A percentile compares a stretch with the other conserved stretches of the same genome.
Conservation (phyloP, 2,329 filamentous ascomycete species). For the Colletotrichum falcatum region DNA sequence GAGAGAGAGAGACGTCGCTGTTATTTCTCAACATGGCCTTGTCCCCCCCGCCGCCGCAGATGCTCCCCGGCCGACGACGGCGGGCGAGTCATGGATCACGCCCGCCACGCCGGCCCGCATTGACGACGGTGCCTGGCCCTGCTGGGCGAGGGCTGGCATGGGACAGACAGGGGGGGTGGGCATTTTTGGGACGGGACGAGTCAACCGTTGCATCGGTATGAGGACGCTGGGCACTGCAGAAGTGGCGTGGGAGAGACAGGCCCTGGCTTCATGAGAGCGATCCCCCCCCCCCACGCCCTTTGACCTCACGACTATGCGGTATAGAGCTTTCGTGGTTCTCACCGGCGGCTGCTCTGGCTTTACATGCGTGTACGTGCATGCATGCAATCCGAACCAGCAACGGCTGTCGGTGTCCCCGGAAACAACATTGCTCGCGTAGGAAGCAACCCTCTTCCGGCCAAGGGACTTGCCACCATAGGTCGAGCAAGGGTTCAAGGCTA, state of each 20-base stretch:
- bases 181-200: constrained; percentile 22
- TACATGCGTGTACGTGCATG: too few species aligned
- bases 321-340: too few species aligned
- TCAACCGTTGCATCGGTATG: constrained; percentile 18
- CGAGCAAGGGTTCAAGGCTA: background rate
- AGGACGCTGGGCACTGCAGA: constrained; percentile 11
- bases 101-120: background rate
- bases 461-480: too few species aligned
- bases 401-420: too few species aligned
- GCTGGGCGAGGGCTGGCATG: constrained; percentile 18
- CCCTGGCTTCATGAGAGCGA: background rate
- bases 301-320: too few species aligned
- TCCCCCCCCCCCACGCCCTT: too few species aligned
- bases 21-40: too few species aligned
- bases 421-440: too few species aligned
- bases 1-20: background rate
- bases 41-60: background rate
- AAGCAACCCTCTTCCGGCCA: too few species aligned
- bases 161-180: too few species aligned
- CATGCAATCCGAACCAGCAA: too few species aligned
- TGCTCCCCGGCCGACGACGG: background rate
- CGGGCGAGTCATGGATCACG: constrained; percentile 22
- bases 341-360: too few species aligned
- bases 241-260: background rate
- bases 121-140: constrained; percentile 28